These are phyloP conservation scores for Adansonia madagascariensis DNA, from an alignment of 441 rosid genomes.

Conservation along the genomic window DNA sequence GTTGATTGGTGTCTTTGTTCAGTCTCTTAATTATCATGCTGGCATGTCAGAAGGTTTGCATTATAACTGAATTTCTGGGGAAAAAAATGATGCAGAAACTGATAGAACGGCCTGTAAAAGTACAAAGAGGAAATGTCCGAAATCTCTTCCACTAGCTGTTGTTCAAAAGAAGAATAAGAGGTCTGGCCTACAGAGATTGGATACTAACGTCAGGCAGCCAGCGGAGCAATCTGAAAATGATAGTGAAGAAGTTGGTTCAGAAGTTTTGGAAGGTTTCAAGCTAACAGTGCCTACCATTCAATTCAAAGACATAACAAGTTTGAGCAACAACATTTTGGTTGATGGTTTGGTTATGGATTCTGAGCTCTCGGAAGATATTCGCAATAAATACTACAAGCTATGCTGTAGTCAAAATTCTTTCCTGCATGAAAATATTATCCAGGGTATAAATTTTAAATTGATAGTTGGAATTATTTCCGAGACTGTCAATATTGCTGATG, in stretches of 20 bases:
- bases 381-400: conserved; percentile 56
- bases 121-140: conserved; percentile 46
- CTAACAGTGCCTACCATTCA: conserved; percentile 46
- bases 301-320: conserved; percentile 47
- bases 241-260: conserved; percentile 68
- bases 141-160: conserved; percentile 52
- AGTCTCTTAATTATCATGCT: too few species aligned
- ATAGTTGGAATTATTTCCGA: conserved; percentile 58
- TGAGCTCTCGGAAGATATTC: conserved; percentile 55
- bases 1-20: conserved; percentile 33
- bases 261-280: conserved; percentile 67
- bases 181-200: conserved; percentile 33
- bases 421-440: conserved; percentile 55
- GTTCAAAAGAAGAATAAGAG: conserved; percentile 49
- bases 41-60: conserved; percentile 16
- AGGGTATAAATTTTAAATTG: conserved; percentile 54
- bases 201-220: not conserved
- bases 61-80: conserved; percentile 12
- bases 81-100: conserved; percentile 33
- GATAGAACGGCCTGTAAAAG: conserved; percentile 24
- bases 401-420: conserved; percentile 63
- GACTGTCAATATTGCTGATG: conserved; percentile 60
- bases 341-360: conserved; percentile 57
- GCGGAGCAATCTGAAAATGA: conserved; percentile 55
- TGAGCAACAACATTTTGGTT: conserved; percentile 43